phyloP scores from a whole-genome alignment of 305 asterid species.

The Petunia hybrid region DNA sequence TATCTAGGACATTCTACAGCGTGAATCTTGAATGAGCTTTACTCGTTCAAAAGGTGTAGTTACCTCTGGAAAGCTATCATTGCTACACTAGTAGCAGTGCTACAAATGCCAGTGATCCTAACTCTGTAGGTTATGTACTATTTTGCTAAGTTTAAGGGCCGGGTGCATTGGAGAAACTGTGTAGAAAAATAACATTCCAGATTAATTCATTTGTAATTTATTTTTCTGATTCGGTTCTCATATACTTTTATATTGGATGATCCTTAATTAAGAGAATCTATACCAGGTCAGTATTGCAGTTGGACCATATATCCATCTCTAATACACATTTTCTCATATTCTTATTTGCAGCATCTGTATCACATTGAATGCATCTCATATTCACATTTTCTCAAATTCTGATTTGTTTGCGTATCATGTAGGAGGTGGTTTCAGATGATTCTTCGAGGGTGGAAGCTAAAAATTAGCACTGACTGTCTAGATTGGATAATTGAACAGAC shows the following conservation, averaged over 20 bases:
- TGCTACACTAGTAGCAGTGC: not conserved
- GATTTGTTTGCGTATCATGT: constrained; percentile 13
- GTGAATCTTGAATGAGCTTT: not conserved
- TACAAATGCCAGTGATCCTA: not conserved
- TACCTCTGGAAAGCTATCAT: constrained; percentile 14
- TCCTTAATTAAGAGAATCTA: not conserved
- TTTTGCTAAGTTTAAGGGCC: not conserved
- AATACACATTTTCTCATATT: not conserved
- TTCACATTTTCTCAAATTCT: not conserved
- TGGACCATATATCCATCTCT: not conserved
- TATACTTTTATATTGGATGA: not conserved
- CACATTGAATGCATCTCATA: not conserved
- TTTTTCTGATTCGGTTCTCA: not conserved
- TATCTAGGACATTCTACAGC: too few species aligned
- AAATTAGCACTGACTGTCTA: not conserved
- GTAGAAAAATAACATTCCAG: not conserved
- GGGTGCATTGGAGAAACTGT: not conserved
- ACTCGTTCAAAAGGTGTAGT: not conserved
- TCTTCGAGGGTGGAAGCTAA: not conserved
- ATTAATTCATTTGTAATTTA: not conserved
- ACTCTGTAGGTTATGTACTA: constrained; percentile 2
- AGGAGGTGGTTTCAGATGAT: not conserved
- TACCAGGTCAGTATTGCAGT: not conserved
- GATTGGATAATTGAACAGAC: not conserved
- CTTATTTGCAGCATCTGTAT: not conserved